Percentiles rank a stretch among this genome's conserved stretches.
Conservation (phyloP, 176 grass and related monocot species). For the Eragrostis curvula region DNA sequence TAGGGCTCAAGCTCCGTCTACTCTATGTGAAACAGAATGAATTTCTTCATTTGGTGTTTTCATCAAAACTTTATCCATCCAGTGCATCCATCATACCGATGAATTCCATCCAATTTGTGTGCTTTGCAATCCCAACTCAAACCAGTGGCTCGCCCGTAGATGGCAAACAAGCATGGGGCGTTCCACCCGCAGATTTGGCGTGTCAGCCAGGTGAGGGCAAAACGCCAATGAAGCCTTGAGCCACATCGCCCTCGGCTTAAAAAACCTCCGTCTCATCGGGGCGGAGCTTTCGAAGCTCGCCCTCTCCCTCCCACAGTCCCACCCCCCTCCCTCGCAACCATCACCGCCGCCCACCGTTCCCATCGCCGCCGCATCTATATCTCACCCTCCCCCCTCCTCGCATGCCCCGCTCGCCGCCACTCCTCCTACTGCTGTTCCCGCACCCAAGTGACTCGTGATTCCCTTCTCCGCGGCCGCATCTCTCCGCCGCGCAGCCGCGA, state of each 20-base stretch:
- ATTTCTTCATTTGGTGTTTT: too few relatives aligned
- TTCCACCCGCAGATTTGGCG: neutral
- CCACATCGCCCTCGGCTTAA: constrained; percentile 38
- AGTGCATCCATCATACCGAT: too few relatives aligned
- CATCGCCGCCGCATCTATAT: constrained; percentile 59
- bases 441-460: neutral
- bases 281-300: constrained; percentile 63
- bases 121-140: too few relatives aligned
- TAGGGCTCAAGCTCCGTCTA: too few relatives aligned
- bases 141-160: too few relatives aligned
- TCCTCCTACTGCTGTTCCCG: neutral
- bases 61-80: too few relatives aligned
- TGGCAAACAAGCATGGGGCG: constrained; percentile 1
- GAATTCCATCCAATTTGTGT: too few relatives aligned
- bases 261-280: constrained; percentile 19
- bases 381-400: neutral
- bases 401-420: constrained; percentile 16
- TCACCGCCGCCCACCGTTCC: constrained; percentile 63
- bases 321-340: constrained; percentile 48
- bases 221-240: neutral
- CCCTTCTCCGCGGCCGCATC: neutral
- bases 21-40: too few relatives aligned
- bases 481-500: neutral
- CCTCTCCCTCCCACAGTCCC: neutral
- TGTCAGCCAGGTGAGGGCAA: neutral